A percentile compares a stretch with the other conserved stretches of the same genome.
phyloP scores from a whole-genome alignment of 768 basidiomycete genomes.

The Rhizopogon roseolus region DNA sequence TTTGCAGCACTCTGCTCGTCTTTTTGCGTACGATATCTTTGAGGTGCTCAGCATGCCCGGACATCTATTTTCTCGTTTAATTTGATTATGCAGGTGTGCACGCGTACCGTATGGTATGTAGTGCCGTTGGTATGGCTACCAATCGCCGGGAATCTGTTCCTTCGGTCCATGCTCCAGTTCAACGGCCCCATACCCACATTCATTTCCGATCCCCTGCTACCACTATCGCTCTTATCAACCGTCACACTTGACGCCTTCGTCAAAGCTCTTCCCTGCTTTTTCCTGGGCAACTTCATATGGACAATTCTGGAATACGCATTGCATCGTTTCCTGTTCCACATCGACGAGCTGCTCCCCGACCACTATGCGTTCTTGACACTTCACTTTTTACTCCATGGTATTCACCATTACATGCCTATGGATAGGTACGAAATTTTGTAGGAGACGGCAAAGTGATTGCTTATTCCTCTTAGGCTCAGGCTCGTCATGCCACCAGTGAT shows the following conservation, averaged over 20 bases:
- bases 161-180: constrained; percentile 82
- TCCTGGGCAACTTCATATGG: constrained; percentile 87
- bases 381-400: constrained; percentile 91
- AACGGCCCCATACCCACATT: constrained; percentile 64
- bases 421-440: constrained; percentile 54
- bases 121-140: constrained; percentile 92
- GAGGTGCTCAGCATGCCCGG: constrained; percentile 48
- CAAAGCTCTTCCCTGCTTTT: constrained; percentile 65
- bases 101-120: constrained; percentile 89
- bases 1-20: constrained; percentile 72
- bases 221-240: constrained; percentile 40
- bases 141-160: constrained; percentile 73
- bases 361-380: constrained; percentile 70
- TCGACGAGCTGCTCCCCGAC: constrained; percentile 87
- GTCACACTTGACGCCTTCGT: constrained; percentile 48
- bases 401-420: constrained; percentile 98
- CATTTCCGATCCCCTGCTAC: constrained; percentile 49
- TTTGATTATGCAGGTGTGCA: constrained; percentile 51
- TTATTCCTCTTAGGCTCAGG: constrained; percentile 51
- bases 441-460: neutral
- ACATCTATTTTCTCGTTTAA: neutral
- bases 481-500: constrained; percentile 95
- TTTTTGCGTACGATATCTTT: constrained; percentile 79
- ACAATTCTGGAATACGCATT: constrained; percentile 89
- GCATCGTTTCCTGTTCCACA: constrained; percentile 96